phyloP scores from a whole-genome alignment of 2,329 filamentous ascomycete species.

The Coniochaeta pulveracea region DNA sequence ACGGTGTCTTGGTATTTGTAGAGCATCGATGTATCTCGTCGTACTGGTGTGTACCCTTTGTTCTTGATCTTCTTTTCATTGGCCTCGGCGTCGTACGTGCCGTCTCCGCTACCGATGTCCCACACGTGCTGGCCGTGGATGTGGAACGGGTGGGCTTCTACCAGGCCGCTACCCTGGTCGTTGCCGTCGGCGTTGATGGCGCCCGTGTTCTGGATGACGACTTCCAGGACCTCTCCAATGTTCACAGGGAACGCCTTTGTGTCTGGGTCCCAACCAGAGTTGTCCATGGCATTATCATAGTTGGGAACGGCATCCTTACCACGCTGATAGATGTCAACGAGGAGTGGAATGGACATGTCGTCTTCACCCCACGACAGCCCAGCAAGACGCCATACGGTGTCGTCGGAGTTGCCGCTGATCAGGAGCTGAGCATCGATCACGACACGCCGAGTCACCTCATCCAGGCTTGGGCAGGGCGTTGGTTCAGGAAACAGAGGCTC shows the following conservation, averaged over 20 bases:
- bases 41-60: constrained; percentile 22
- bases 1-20: constrained; percentile 38
- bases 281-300: constrained; percentile 34
- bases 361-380: constrained; percentile 31
- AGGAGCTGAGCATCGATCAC: constrained; percentile 32
- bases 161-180: constrained; percentile 8
- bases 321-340: constrained; percentile 40
- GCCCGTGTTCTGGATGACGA: constrained; percentile 25
- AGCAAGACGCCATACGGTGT: constrained; percentile 27
- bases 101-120: constrained; percentile 41
- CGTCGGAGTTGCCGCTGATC: constrained; percentile 17
- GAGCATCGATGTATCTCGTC: constrained; percentile 39
- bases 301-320: constrained; percentile 34
- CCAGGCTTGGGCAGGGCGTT: constrained; percentile 23
- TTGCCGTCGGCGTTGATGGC: constrained; percentile 23
- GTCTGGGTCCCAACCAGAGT: constrained; percentile 41
- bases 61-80: constrained; percentile 30
- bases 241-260: constrained; percentile 38
- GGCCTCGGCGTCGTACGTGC: constrained; percentile 34
- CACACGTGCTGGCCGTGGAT: constrained; percentile 41
- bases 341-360: constrained; percentile 25
- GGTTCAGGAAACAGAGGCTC: constrained; percentile 19
- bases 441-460: constrained; percentile 37
- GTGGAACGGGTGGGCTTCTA: constrained; percentile 42
- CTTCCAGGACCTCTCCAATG: constrained; percentile 44